Percentiles rank a stretch among this genome's conserved stretches.
These are phyloP conservation scores for Fusarium clavum DNA, from an alignment of 2,329 filamentous ascomycete species.

Conservation along the genomic window DNA sequence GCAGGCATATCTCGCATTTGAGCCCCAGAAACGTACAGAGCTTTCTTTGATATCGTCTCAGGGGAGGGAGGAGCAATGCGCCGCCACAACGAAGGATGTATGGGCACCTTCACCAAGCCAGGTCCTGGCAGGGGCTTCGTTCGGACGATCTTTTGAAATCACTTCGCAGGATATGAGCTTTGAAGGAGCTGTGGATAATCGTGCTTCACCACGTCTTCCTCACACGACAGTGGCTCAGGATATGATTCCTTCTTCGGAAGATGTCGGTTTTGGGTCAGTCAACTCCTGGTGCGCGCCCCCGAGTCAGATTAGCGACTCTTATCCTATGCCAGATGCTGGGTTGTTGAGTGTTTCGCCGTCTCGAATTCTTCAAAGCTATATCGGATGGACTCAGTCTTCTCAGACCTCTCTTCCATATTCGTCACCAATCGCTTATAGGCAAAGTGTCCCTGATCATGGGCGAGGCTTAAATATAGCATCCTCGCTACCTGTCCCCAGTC, in stretches of 20 bases:
- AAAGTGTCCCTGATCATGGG: neutral
- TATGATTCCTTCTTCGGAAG: conserved; percentile 16
- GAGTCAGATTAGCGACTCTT: conserved; percentile 67
- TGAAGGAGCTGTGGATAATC: conserved; percentile 58
- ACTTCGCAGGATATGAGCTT: conserved; percentile 60
- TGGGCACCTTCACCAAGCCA: conserved; percentile 20
- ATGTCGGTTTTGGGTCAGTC: conserved; percentile 38
- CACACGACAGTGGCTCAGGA: neutral
- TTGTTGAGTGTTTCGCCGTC: conserved; percentile 58
- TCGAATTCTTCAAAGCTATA: conserved; percentile 61
- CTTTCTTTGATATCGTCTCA: conserved; percentile 12
- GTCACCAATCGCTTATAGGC: conserved; percentile 25
- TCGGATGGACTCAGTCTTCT: conserved; percentile 49
- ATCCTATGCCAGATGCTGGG: conserved; percentile 53
- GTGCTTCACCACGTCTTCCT: conserved; percentile 50
- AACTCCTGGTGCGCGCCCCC: conserved; percentile 58
- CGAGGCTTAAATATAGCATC: conserved; percentile 39
- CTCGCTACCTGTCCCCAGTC: conserved; percentile 38
- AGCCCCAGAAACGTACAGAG: conserved; percentile 44
- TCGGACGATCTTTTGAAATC: conserved; percentile 43
- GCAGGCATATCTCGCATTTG: conserved; percentile 63
- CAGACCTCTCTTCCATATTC: conserved; percentile 42
- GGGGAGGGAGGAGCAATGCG: conserved; percentile 1
- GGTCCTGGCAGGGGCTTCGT: conserved; percentile 21
- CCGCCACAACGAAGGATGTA: neutral